These are phyloP conservation scores for Cadophora luteo-olivacea DNA, from an alignment of 2,329 filamentous ascomycete genomes.

Conservation along the genomic window DNA sequence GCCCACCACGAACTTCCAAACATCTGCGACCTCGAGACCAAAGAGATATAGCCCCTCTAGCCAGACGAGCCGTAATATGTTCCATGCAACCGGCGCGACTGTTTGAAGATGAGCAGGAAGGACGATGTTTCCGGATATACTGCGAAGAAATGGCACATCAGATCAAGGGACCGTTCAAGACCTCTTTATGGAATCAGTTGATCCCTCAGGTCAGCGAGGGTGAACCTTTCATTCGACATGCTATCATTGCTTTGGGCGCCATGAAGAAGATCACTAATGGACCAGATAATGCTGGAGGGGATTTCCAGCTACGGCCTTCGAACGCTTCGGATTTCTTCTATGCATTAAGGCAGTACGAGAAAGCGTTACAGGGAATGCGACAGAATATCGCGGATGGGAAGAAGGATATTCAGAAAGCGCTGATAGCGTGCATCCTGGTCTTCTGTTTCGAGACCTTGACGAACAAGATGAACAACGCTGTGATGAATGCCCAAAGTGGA, in stretches of 20 bases:
- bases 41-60: not conserved
- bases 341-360: conserved; percentile 30
- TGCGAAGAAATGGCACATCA: conserved; percentile 31
- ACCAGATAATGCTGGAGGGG: conserved; percentile 7
- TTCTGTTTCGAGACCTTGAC: conserved; percentile 29
- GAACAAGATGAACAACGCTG: conserved; percentile 23
- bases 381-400: conserved; percentile 25
- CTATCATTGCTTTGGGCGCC: conserved; percentile 32
- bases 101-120: conserved; percentile 26
- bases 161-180: conserved; percentile 29
- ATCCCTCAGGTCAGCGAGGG: conserved; percentile 33
- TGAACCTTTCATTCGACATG: conserved; percentile 33
- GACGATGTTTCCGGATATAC: conserved; percentile 32
- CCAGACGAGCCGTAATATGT: not conserved
- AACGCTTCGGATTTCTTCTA: conserved; percentile 18
- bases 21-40: conserved; percentile 6
- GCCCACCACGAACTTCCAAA: not conserved
- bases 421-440: conserved; percentile 29
- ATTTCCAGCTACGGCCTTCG: not conserved
- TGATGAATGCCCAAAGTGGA: conserved; percentile 28
- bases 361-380: conserved; percentile 27
- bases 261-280: conserved; percentile 8
- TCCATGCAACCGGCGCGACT: conserved; percentile 8
- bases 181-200: conserved; percentile 29
- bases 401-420: conserved; percentile 27